Percentiles rank a stretch among this genome's conserved stretches.
Conservation (phyloP, 192 early-diverging fungal genomes). For the Coemansia sp. region DNA sequence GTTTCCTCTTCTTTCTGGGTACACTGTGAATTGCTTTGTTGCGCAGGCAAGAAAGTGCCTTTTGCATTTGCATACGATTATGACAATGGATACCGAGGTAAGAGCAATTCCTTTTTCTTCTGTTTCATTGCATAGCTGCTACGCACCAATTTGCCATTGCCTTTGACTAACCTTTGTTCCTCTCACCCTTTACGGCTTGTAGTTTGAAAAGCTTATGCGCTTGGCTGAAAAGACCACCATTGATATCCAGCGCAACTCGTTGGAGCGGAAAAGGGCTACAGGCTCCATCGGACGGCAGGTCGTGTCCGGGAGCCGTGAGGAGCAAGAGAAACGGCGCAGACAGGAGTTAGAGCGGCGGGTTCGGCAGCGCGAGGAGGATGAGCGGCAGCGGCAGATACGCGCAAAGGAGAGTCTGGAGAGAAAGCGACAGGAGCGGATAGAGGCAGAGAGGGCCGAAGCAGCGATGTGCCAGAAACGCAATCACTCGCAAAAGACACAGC, state of each 20-base stretch:
- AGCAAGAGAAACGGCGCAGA: conserved; percentile 32
- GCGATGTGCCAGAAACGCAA: conserved; percentile 3
- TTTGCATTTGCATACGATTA: neutral
- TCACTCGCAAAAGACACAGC: neutral
- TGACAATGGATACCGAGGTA: conserved; percentile 40
- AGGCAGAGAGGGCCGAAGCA: neutral
- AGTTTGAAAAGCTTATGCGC: conserved; percentile 53
- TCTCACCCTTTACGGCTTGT: conserved; percentile 1
- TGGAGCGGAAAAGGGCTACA: conserved; percentile 13
- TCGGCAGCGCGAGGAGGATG: conserved; percentile 36
- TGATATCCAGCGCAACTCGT: conserved; percentile 38
- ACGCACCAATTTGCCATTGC: no score
- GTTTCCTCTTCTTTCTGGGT: neutral
- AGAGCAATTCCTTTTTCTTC: no score
- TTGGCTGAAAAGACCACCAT: conserved; percentile 48
- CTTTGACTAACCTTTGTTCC: neutral
- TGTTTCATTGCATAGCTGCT: no score
- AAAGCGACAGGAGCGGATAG: conserved; percentile 17
- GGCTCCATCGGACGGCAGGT: neutral
- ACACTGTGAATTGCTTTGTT: neutral
- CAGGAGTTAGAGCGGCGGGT: conserved; percentile 32
- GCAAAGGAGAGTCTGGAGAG: conserved; percentile 10
- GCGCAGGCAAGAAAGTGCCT: neutral
- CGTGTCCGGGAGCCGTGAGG: conserved; percentile 6
- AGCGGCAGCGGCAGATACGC: conserved; percentile 18